These are phyloP conservation scores for Leccinum variabile DNA, from an alignment of 1,284 basidiomycete species.

Conservation along the genomic window DNA sequence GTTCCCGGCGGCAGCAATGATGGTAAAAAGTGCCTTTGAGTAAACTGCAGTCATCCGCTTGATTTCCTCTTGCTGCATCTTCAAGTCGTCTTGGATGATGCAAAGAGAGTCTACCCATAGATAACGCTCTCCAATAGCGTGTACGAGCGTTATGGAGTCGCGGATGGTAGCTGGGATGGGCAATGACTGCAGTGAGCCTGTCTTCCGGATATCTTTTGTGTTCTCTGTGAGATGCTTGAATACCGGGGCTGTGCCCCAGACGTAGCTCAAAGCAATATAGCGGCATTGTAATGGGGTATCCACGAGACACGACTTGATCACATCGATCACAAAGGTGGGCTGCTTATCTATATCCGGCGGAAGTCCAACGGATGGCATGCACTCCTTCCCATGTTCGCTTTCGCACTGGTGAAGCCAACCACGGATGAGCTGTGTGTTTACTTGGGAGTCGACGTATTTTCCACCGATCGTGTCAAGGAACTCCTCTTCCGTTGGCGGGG, in stretches of 20 bases:
- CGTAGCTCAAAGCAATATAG: conserved; percentile 25
- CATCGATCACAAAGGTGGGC: conserved; percentile 20
- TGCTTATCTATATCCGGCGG: not conserved
- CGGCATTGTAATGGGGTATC: conserved; percentile 20
- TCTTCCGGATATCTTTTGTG: conserved; percentile 13
- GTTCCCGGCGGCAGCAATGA: conserved; percentile 22
- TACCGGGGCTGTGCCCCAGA: conserved; percentile 20
- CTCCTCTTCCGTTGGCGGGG: conserved; percentile 4
- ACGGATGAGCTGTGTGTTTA: conserved; percentile 12
- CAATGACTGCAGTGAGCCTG: conserved; percentile 4
- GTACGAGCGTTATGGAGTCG: conserved; percentile 23
- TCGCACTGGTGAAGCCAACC: conserved; percentile 23
- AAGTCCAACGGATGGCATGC: conserved; percentile 3
- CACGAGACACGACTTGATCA: conserved; percentile 18
- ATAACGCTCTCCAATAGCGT: conserved; percentile 25
- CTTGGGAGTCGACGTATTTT: conserved; percentile 8
- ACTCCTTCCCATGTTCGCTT: conserved; percentile 10
- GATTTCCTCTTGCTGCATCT: conserved; percentile 22
- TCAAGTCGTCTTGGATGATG: conserved; percentile 23
- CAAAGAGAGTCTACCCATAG: conserved; percentile 30
- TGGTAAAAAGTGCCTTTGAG: conserved; percentile 20
- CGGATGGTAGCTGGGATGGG: conserved; percentile 21
- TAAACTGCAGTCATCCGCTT: conserved; percentile 23
- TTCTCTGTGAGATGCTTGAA: conserved; percentile 18
- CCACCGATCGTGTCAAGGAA: conserved; percentile 16